Percentiles rank a stretch among this genome's conserved stretches.
phyloP scores from a whole-genome alignment of 345 rosid genomes.

The Populus tremula region DNA sequence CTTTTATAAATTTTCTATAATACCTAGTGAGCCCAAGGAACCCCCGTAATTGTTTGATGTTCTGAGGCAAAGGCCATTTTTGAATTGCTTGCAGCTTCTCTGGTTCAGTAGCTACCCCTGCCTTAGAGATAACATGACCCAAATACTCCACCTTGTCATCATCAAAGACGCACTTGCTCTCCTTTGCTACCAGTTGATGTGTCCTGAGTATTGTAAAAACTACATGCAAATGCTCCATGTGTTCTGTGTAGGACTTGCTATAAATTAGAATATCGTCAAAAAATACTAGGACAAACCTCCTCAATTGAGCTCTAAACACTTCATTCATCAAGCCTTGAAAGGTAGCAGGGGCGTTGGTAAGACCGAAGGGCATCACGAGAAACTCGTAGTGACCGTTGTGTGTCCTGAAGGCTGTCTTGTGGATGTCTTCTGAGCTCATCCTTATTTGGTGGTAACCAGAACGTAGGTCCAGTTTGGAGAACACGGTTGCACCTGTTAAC shows the following conservation, averaged over 20 bases:
- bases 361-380: not conserved
- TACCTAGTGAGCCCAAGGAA: not conserved
- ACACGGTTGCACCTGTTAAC: not conserved
- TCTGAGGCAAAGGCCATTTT: too few species aligned
- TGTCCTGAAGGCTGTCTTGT: not conserved
- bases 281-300: not conserved
- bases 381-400: not conserved
- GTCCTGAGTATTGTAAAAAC: not conserved
- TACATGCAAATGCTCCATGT: not conserved
- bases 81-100: not conserved
- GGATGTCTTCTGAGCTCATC: not conserved
- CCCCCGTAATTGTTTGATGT: not conserved
- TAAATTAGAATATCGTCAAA: not conserved
- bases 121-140: not conserved
- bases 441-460: not conserved
- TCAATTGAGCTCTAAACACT: not conserved
- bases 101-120: not conserved
- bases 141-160: not conserved
- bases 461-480: not conserved
- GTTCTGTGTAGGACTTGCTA: not conserved
- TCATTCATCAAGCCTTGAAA: not conserved
- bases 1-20: not conserved
- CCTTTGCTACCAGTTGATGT: not conserved
- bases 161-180: not conserved
- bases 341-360: not conserved